Conservation (phyloP, 164 flowering plant genomes). For the Stephania cephalantha region DNA sequence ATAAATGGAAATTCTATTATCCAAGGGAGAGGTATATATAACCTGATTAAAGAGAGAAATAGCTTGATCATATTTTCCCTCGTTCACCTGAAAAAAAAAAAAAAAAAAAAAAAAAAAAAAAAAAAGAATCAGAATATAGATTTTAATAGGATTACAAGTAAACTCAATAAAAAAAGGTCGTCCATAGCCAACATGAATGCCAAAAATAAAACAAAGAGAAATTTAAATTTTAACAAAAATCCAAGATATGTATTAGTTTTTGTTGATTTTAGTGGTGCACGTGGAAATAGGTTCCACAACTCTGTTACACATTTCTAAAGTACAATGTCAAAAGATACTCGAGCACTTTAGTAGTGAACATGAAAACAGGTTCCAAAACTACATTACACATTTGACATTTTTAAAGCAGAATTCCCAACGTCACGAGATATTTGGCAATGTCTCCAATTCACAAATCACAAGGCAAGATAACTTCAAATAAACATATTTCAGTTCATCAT, state of each 20-base stretch:
- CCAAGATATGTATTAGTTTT: background rate
- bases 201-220: background rate
- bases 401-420: too few species aligned
- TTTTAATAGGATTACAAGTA: background rate
- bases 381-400: too few species aligned
- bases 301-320: too few species aligned
- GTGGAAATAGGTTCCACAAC: background rate
- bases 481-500: background rate
- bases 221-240: too few species aligned
- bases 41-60: constrained; percentile 88
- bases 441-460: too few species aligned
- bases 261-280: background rate
- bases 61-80: constrained; percentile 84
- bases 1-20: background rate
- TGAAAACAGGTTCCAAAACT: too few species aligned
- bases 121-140: background rate
- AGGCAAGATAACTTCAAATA: background rate
- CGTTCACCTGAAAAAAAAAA: constrained; percentile 62
- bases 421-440: too few species aligned
- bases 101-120: background rate
- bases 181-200: background rate
- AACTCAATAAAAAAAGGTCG: background rate
- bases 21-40: constrained; percentile 8
- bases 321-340: too few species aligned
- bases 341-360: too few species aligned